Evolutionary conservation across 176 grass and related monocot species (phyloP).

Genomic region (Triticum monococcum): DNA sequence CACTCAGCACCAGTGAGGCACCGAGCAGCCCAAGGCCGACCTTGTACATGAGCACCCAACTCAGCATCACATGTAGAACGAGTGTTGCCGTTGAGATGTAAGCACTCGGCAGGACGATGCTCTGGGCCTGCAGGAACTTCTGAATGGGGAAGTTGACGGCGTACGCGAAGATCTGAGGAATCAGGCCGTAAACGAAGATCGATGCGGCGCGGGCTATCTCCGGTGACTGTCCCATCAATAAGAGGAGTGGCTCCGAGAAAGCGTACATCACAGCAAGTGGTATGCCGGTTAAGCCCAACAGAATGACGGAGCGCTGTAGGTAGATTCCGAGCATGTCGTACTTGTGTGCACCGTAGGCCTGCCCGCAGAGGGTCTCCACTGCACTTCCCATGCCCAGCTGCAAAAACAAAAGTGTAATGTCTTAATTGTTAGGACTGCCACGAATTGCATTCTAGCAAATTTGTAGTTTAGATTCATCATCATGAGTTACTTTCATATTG

Average conservation of each 20-base stretch:
- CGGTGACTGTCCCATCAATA: slow-evolving; percentile 40
- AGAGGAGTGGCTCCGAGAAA: slow-evolving; percentile 53
- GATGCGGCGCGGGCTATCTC: slow-evolving; percentile 56
- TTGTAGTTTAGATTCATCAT: no score
- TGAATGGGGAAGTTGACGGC: slow-evolving; percentile 71
- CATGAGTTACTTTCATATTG: no score
- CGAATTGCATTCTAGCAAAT: no score
- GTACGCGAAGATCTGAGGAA: slow-evolving; percentile 70
- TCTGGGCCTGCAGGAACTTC: slow-evolving; percentile 74
- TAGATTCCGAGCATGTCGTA: slow-evolving; percentile 85
- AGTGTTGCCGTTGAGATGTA: slow-evolving; percentile 57
- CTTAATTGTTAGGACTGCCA: no score
- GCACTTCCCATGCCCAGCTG: slow-evolving; percentile 94
- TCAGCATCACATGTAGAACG: slow-evolving; percentile 42
- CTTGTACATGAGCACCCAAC: slow-evolving; percentile 47
- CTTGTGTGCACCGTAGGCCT: slow-evolving; percentile 77
- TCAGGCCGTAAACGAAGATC: slow-evolving; percentile 58
- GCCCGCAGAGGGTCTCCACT: slow-evolving; percentile 84
- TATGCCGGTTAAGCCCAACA: slow-evolving; percentile 49
- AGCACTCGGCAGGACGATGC: slow-evolving; percentile 66
- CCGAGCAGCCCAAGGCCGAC: slow-evolving; percentile 6
- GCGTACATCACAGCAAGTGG: slow-evolving; percentile 50
- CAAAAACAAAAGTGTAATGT: not conserved
- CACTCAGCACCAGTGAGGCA: slow-evolving; percentile 1
- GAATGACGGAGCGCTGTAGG: slow-evolving; percentile 72